Evolutionary conservation across 2,329 filamentous ascomycete species (phyloP), one percentile per base, ranked within the genome.

Genomic region (Sodiomyces alkalinus): DNA sequence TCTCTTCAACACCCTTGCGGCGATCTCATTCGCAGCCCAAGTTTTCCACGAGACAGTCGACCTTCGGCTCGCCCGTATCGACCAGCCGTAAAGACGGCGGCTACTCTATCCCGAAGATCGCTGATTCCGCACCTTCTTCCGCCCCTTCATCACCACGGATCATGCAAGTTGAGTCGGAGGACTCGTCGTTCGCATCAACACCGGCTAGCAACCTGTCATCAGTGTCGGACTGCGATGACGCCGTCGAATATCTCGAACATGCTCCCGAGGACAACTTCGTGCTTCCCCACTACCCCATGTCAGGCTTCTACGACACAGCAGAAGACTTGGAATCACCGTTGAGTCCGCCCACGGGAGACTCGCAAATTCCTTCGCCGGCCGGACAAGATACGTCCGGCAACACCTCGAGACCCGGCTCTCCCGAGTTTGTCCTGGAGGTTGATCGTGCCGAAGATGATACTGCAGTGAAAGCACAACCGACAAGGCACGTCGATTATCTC

Each of bases 401-500:
- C 31, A 56, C 63, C n/a, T 64, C 66, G 9, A 58, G 65, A 20
- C 68, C 74, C 5, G 69, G 68, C 33, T 68, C 67, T 2, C 64
- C 74, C 11, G 56, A 68, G 17, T 40, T 62, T 17, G 14, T 36
- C 7, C 27, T 38, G 8, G 34, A 38, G 4, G 55, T 55, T 7
- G 66, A 74, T 25, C 65, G 74, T 18, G 77, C 79, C 7, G 77
- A 80, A 39, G 85, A 93, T 41, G 85, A 93, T 50, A 79, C 74
- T 7, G 77, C 78, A 8, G 63, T 92, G 20, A 69, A 74, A 36
- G 64, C 63, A 19, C 72, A 79, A 43, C 83, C 83, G 2, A 85
- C 85, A 25, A 67, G 83, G 39, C 83, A 93, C 53, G 86, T 93
- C n/a, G 86, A 93, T 54, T 93, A 93, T 47, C 68, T 94, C 26